These are phyloP conservation scores for Prasinococcaceae sp. DNA, from an alignment of 139 green algal species.

Conservation along the genomic window DNA sequence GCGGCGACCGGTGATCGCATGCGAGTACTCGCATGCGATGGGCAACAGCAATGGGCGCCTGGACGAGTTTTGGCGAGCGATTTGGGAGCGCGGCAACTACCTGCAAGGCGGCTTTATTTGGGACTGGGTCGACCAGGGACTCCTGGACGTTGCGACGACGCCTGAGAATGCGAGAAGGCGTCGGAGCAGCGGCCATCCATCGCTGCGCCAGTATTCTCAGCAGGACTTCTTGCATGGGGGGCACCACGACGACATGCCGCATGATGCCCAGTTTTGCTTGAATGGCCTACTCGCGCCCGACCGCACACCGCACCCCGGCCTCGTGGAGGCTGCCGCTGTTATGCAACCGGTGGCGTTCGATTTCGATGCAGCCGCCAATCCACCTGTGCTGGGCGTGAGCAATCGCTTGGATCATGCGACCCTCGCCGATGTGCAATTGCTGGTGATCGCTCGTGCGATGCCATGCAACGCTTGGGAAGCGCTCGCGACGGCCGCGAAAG, in stretches of 20 bases:
- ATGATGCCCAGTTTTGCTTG: slow-evolving; percentile 87
- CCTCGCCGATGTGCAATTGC: too few relatives aligned
- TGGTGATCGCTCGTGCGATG: too few relatives aligned
- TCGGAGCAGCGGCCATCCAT: not conserved
- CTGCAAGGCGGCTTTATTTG: slow-evolving; percentile 91
- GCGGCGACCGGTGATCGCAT: slow-evolving; percentile 72
- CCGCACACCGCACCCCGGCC: slow-evolving; percentile 19
- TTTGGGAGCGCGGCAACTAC: slow-evolving; percentile 36
- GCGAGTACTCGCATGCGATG: slow-evolving; percentile 89
- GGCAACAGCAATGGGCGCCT: slow-evolving; percentile 91
- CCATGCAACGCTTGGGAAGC: not conserved
- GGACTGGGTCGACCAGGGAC: slow-evolving; percentile 92
- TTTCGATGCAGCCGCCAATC: not conserved
- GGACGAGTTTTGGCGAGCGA: slow-evolving; percentile 71
- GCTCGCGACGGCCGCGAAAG: not conserved
- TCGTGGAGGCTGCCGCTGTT: slow-evolving; percentile 5
- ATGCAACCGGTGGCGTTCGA: not conserved
- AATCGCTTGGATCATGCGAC: too few relatives aligned
- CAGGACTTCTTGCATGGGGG: not conserved
- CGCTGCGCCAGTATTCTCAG: not conserved
- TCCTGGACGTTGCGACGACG: not conserved
- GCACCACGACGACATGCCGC: slow-evolving; percentile 19
- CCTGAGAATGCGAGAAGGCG: not conserved
- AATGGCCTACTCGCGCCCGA: slow-evolving; percentile 58
- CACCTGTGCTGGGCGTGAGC: too few relatives aligned